Evolutionary conservation across 2,329 filamentous ascomycete species (phyloP).

Genomic region (Stemphylium beticola): DNA sequence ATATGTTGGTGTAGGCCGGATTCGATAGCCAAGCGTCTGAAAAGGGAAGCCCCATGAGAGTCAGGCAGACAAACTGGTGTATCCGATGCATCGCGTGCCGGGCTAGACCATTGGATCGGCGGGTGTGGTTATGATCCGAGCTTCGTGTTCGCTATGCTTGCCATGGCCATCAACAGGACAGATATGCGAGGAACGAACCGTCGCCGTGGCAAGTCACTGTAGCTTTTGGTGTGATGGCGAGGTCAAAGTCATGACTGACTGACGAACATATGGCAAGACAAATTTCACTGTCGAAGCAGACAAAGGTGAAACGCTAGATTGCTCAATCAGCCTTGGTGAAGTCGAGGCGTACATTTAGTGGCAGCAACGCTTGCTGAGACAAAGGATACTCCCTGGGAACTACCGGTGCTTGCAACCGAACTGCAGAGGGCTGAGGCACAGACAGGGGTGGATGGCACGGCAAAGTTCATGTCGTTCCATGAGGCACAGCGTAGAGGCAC

Average conservation of each 20-base stretch:
- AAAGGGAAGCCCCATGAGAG: background rate
- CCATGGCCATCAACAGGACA: too few species aligned
- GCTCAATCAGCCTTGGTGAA: too few species aligned
- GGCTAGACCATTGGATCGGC: background rate
- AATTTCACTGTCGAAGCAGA: slow-evolving; percentile 1
- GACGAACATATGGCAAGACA: too few species aligned
- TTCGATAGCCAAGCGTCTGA: background rate
- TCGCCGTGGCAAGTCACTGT: too few species aligned
- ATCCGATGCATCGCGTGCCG: background rate
- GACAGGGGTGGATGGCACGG: slow-evolving; percentile 18
- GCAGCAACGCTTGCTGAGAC: too few species aligned
- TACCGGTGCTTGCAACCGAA: background rate
- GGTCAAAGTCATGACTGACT: too few species aligned
- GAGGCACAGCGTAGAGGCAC: slow-evolving; percentile 16
- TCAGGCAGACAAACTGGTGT: background rate
- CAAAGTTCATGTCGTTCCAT: slow-evolving; percentile 11
- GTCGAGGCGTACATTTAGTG: too few species aligned
- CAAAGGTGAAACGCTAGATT: background rate
- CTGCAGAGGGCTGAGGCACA: slow-evolving; percentile 11
- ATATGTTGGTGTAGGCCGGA: background rate
- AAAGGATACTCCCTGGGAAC: background rate
- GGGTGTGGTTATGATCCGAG: background rate
- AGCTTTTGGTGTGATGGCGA: too few species aligned
- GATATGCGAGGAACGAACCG: too few species aligned
- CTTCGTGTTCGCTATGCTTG: background rate